Percentiles rank a stretch among this genome's conserved stretches.
Conservation (phyloP, 164 flowering plant species). For the Vitis amurensis region DNA sequence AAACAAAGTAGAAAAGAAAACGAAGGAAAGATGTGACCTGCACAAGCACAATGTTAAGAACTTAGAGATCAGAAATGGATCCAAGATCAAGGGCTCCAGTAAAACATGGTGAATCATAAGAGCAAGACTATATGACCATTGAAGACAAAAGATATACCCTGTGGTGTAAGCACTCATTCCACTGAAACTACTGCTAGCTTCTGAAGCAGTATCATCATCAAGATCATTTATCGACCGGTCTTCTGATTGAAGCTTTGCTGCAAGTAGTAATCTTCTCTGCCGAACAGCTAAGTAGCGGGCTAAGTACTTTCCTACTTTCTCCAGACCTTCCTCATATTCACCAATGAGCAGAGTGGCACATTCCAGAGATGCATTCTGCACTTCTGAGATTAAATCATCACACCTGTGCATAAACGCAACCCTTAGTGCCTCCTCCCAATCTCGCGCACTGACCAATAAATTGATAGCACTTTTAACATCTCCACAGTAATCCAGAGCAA, state of each 20-base stretch:
- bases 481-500: slow-evolving; percentile 83
- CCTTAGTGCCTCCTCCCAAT: slow-evolving; percentile 96
- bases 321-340: slow-evolving; percentile 80
- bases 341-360: slow-evolving; percentile 59
- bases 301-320: slow-evolving; percentile 93
- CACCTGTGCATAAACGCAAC: slow-evolving; percentile 64
- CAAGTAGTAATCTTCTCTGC: slow-evolving; percentile 86
- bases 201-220: slow-evolving; percentile 87
- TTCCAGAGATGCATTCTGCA: slow-evolving; percentile 63
- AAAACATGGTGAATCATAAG: background rate
- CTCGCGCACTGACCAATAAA: slow-evolving; percentile 71
- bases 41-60: too few relatives aligned
- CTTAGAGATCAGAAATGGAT: too few relatives aligned
- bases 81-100: background rate
- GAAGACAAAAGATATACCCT: slow-evolving; percentile 52
- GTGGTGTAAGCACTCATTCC: slow-evolving; percentile 97
- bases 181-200: slow-evolving; percentile 88
- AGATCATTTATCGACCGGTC: slow-evolving; percentile 49
- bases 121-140: background rate
- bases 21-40: too few relatives aligned
- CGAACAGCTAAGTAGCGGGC: slow-evolving; percentile 91
- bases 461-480: slow-evolving; percentile 59
- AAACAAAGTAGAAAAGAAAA: too few relatives aligned
- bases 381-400: slow-evolving; percentile 60
- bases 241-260: slow-evolving; percentile 77